Percentiles rank a stretch among this genome's conserved stretches.
Evolutionary conservation across 805 yeast species (phyloP).

Genomic region (Candida odintsovae): DNA sequence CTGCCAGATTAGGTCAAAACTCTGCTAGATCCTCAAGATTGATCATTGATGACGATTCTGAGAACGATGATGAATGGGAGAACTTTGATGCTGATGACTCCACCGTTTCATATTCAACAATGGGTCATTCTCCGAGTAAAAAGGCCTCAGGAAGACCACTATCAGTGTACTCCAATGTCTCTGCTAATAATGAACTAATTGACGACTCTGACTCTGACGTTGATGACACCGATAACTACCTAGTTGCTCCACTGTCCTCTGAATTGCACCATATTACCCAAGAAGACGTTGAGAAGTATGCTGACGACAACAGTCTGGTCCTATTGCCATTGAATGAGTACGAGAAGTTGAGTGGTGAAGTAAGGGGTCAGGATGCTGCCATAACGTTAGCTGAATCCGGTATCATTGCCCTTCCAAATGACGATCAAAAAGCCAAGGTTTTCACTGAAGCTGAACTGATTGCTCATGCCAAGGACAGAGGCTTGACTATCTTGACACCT

Average conservation of each 20-base stretch:
- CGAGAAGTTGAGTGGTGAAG: background rate
- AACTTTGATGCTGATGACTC: conserved; percentile 21
- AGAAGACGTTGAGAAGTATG: conserved; percentile 26
- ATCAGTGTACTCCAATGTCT: conserved; percentile 14
- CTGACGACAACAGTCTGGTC: conserved; percentile 24
- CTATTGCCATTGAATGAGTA: conserved; percentile 22
- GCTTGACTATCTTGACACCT: conserved; percentile 11
- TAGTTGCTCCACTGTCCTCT: conserved; percentile 18
- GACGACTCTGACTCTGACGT: conserved; percentile 22
- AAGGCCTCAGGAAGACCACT: conserved; percentile 1
- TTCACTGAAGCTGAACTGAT: conserved; percentile 13
- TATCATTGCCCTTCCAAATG: background rate
- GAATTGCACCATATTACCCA: conserved; percentile 17
- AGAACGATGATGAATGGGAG: conserved; percentile 23
- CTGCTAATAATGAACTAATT: conserved; percentile 10
- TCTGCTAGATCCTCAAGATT: conserved; percentile 21
- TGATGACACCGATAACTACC: conserved; percentile 16
- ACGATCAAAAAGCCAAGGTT: conserved; percentile 5
- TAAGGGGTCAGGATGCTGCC: background rate
- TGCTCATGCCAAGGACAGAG: conserved; percentile 14
- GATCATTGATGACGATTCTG: conserved; percentile 19
- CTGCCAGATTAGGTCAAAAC: conserved; percentile 13
- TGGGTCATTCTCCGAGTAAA: conserved; percentile 11
- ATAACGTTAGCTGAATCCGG: background rate
- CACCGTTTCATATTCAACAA: conserved; percentile 6